Base-by-base conservation (phyloP, 805 yeast genomes). In the Candida alai region DNA sequence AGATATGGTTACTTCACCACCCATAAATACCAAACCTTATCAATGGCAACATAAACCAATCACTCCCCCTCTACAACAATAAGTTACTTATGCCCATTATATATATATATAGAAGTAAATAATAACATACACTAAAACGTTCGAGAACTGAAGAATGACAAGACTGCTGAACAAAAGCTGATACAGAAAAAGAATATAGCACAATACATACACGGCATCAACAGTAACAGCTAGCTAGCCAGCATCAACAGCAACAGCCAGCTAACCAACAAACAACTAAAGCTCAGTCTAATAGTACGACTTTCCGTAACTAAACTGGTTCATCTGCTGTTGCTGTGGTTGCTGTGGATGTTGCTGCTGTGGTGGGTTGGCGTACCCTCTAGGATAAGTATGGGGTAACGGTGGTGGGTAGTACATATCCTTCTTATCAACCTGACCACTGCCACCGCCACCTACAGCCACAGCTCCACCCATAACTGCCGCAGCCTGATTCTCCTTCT, bases 41-140 rank as follows among this genome's bases (percentile, higher is more conserved):
- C n/a, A n/a, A n/a, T n/a, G n/a, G n/a, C n/a, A n/a, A n/a, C n/a
- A n/a, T n/a, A n/a, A n/a, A n/a, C n/a, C n/a, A n/a, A n/a, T n/a
- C n/a, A n/a, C n/a, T n/a, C n/a, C n/a, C n/a, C n/a, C n/a, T n/a
- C n/a, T n/a, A n/a, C n/a, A n/a, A n/a, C n/a, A n/a, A n/a, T n/a
- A n/a, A n/a, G n/a, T n/a, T n/a, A n/a, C n/a, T n/a, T n/a, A n/a
- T 24, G 27, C 27, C 12, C 27, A 13, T 24, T 24, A 24, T 29
- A 29, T 18, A 29, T 29, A 29, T 24, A 24, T 24, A 29, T 29
- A 29, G 32, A 29, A 29, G 13, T 29, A 25, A 29, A 29, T 11
- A 18, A 29, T 29, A 19, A 29, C 22, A 29, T 29, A 29, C 15
- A 18, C 32, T 29, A 29, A 29, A 29, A 29, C 32, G 32, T 29